A percentile compares a stretch with the other conserved stretches of the same genome.
phyloP scores from a whole-genome alignment of 139 green algal species.

The Chlamydomonas sp. region DNA sequence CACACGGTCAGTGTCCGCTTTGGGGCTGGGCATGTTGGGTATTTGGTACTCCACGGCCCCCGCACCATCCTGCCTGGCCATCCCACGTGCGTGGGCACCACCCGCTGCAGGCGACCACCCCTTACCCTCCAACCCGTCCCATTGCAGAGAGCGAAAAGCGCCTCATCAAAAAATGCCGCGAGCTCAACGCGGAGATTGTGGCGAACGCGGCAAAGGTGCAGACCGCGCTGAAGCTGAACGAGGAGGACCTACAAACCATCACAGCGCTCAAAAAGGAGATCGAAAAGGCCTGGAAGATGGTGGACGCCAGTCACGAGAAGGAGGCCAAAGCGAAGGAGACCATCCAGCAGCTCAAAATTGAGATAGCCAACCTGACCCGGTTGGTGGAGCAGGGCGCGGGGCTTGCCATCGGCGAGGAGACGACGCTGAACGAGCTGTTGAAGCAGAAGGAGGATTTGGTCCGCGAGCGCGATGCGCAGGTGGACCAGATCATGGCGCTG shows the following conservation, averaged over 20 bases:
- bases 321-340: constrained; percentile 89
- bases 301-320: constrained; percentile 88
- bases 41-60: background rate
- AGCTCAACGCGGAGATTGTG: constrained; percentile 92
- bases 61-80: no score
- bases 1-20: constrained; percentile 69
- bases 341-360: constrained; percentile 85
- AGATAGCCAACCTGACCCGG: constrained; percentile 86
- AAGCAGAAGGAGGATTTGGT: constrained; percentile 85
- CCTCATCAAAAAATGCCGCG: constrained; percentile 87
- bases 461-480: constrained; percentile 80
- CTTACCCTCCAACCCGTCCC: background rate
- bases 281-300: constrained; percentile 92
- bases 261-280: constrained; percentile 90
- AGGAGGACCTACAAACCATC: constrained; percentile 93
- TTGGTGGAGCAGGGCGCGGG: constrained; percentile 86
- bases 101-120: no score
- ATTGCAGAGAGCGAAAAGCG: constrained; percentile 87
- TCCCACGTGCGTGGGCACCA: background rate
- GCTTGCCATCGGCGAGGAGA: constrained; percentile 82
- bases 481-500: constrained; percentile 83
- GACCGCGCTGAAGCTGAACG: constrained; percentile 88
- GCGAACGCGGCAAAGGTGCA: constrained; percentile 90
- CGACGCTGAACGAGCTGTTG: constrained; percentile 82
- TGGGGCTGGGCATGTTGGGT: background rate